Conservation (phyloP, 371 early-diverging fungal species). For the Gilbertella persicaria region DNA sequence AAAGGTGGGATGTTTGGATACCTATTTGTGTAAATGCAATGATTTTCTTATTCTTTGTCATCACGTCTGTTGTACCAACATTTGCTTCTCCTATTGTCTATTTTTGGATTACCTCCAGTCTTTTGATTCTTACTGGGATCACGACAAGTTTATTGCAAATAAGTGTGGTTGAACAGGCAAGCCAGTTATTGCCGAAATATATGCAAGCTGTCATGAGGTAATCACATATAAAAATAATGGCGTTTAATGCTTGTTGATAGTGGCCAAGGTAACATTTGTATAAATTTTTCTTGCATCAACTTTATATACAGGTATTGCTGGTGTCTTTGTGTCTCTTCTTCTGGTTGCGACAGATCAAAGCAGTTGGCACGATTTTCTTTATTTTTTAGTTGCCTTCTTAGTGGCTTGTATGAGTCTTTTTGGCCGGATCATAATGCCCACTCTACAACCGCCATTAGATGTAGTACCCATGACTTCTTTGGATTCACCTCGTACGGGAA, state of each 20-base stretch:
- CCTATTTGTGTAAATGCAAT: slow-evolving; percentile 27
- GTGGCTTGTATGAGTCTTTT: too few species aligned
- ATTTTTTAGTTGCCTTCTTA: too few species aligned
- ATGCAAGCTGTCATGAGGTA: slow-evolving; percentile 78
- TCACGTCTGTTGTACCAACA: slow-evolving; percentile 16
- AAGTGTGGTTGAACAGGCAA: slow-evolving; percentile 70
- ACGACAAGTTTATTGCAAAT: slow-evolving; percentile 67
- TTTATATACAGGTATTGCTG: slow-evolving; percentile 50
- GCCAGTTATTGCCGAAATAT: slow-evolving; percentile 66
- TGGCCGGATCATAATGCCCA: too few species aligned
- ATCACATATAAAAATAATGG: too few species aligned
- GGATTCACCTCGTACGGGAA: neutral
- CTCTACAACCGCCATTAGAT: too few species aligned
- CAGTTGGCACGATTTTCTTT: slow-evolving; percentile 5
- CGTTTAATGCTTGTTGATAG: slow-evolving; percentile 14
- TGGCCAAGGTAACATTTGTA: slow-evolving; percentile 47
- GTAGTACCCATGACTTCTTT: too few species aligned
- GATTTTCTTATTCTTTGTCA: slow-evolving; percentile 30
- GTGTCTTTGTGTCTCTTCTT: slow-evolving; percentile 57
- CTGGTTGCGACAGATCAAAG: slow-evolving; percentile 45
- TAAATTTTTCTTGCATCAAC: too few species aligned
- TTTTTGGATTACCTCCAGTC: slow-evolving; percentile 58
- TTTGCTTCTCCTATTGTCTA: slow-evolving; percentile 24
- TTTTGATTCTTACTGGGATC: slow-evolving; percentile 58
- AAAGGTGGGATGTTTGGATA: slow-evolving; percentile 18